Evolutionary conservation across 495 filamentous ascomycete species (phyloP).

Genomic region (Aspergillus olivimuriae): DNA sequence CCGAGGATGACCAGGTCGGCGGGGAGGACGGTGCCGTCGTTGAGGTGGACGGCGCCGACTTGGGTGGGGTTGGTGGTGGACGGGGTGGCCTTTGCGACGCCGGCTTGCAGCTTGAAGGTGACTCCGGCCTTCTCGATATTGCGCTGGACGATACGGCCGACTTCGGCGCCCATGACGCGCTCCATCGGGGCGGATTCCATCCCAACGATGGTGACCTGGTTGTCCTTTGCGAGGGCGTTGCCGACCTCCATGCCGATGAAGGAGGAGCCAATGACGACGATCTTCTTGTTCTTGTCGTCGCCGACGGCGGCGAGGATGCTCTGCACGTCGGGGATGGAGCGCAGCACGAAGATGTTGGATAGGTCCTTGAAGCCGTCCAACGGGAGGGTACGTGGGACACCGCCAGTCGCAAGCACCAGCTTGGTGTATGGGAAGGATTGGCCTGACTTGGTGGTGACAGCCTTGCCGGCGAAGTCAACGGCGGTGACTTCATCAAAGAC

Average conservation of each 20-base stretch:
- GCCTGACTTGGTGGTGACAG: constrained; percentile 65
- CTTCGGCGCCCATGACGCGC: constrained; percentile 74
- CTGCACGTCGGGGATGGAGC: constrained; percentile 67
- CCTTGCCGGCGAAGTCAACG: constrained; percentile 69
- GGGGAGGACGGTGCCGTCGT: constrained; percentile 75
- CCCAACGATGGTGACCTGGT: constrained; percentile 84
- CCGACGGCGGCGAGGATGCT: constrained; percentile 70
- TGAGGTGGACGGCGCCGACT: constrained; percentile 77
- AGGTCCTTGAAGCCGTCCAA: constrained; percentile 81
- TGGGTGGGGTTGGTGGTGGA: constrained; percentile 54
- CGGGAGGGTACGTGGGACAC: constrained; percentile 69
- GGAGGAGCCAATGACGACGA: constrained; percentile 83
- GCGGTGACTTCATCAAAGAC: constrained; percentile 67
- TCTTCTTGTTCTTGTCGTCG: constrained; percentile 81
- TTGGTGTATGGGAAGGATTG: constrained; percentile 73
- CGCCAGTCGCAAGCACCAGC: constrained; percentile 83
- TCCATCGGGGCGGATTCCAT: constrained; percentile 85
- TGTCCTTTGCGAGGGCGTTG: constrained; percentile 66
- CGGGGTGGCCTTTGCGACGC: constrained; percentile 73
- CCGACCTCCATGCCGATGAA: constrained; percentile 98
- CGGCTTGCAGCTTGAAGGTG: constrained; percentile 74
- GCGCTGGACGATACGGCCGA: constrained; percentile 73
- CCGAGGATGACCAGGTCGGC: constrained; percentile 90
- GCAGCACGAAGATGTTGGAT: constrained; percentile 77
- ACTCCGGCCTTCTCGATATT: constrained; percentile 78